Evolutionary conservation across 2,329 filamentous ascomycete species (phyloP), one percentile per base, ranked within the genome.

Genomic region (Talaromyces islandicus): DNA sequence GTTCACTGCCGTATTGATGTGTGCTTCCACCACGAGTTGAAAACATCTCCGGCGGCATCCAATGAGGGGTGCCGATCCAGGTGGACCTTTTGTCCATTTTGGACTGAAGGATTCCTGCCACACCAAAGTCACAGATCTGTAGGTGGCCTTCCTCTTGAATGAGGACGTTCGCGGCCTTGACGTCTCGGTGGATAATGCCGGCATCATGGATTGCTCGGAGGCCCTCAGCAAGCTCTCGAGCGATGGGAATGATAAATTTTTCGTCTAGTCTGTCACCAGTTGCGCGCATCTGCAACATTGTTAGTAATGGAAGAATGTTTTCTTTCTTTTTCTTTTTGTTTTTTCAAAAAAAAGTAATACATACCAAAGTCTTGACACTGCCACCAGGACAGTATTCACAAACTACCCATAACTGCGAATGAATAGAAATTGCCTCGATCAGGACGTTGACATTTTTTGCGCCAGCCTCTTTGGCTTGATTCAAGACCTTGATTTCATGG

Each of bases 351-450:
- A 50, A 27, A 43, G 29, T 19, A 3, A 35, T 24, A 63, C 81
- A 78, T 79, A 87, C 85, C 66, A 88, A 68, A 9, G 85, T 88
- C 61, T 84, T 80, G 7, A 88, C 81, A 72, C 85, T 88, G 57
- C 85, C 85, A 64, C 85, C 85, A 27, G 85, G 85, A 63, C 84
- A 86, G 68, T 87, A 87, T 69, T 88, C 85, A 70, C 83, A 86
- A 58, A 88, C 80, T 63, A 88, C 81, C 85, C 85, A 88, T 24
- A 88, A 74, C 65, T 88, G 84, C 56, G 83, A 84, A 65, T 87
- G 84, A 24, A 87, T 81, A 3, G 84, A 81, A 51, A 86, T 82
- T 0, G 85, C 85, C 65, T 88, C 85, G 63, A 86, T 83, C 46
- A 88, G 80, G 62, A 83, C 80, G 62, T 88, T 88, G 66, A 88